phyloP scores from a whole-genome alignment of 257 asterid species.

The Salvia hispanica region DNA sequence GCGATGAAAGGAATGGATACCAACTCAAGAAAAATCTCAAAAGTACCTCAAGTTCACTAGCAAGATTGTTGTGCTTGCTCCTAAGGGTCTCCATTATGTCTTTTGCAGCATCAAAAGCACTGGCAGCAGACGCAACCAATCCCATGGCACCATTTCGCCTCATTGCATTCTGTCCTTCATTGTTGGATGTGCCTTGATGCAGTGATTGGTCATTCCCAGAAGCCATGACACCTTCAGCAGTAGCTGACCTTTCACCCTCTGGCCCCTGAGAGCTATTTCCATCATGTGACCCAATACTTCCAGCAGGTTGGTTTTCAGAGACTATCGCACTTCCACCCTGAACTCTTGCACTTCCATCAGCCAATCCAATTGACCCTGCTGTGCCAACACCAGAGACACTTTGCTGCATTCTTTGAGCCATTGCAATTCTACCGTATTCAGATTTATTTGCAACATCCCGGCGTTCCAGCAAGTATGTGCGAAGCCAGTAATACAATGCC shows the following conservation, averaged over 20 bases:
- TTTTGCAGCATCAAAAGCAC: constrained; percentile 99
- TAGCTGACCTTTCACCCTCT: constrained; percentile 74
- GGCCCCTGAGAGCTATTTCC: constrained; percentile 74
- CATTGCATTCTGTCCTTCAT: constrained; percentile 73
- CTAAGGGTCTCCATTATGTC: constrained; percentile 98
- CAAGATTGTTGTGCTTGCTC: constrained; percentile 92
- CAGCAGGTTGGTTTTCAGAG: constrained; percentile 75
- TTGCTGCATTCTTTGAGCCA: constrained; percentile 99
- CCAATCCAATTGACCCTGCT: constrained; percentile 56
- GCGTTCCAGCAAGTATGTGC: constrained; percentile 96
- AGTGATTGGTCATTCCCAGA: constrained; percentile 71
- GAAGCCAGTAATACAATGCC: constrained; percentile 99
- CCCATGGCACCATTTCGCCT: constrained; percentile 86
- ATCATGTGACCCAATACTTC: constrained; percentile 76
- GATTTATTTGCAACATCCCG: constrained; percentile 98
- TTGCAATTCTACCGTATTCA: constrained; percentile 91
- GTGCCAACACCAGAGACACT: constrained; percentile 58
- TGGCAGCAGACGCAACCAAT: constrained; percentile 84
- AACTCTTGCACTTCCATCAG: constrained; percentile 76
- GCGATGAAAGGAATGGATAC: constrained; percentile 20
- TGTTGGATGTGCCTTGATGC: constrained; percentile 65
- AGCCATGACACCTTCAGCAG: constrained; percentile 67
- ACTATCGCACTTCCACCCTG: constrained; percentile 67
- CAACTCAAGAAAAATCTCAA: constrained; percentile 20
- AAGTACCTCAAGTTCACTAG: constrained; percentile 96